A percentile compares a stretch with the other conserved stretches of the same genome.
These are phyloP conservation scores for Silene vulgaris DNA, from an alignment of 179 eudicot genomes.

Conservation along the genomic window DNA sequence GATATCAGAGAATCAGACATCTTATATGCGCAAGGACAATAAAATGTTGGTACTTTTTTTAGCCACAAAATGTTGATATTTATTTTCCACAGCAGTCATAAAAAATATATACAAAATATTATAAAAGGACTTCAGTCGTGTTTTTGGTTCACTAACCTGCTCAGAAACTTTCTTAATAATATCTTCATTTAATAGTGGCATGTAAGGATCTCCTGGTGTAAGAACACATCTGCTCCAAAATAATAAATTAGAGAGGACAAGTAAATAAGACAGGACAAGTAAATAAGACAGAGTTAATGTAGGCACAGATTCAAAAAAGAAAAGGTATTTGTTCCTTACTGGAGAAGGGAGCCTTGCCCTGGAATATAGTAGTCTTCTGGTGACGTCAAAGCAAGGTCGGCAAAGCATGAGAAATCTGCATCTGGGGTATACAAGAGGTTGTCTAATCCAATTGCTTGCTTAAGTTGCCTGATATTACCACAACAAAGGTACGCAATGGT, in stretches of 20 bases:
- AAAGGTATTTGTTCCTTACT: constrained; percentile 41
- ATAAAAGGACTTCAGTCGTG: background rate
- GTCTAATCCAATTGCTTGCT: constrained; percentile 42
- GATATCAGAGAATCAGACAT: background rate
- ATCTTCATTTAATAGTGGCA: constrained; percentile 81
- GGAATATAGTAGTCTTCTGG: constrained; percentile 80
- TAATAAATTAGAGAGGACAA: constrained; percentile 13
- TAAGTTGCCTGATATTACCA: constrained; percentile 51
- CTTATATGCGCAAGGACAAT: background rate
- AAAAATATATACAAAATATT: background rate
- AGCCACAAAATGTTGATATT: background rate
- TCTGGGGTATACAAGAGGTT: constrained; percentile 90
- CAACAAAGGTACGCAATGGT: background rate
- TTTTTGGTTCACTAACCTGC: constrained; percentile 48
- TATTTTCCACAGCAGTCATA: constrained; percentile 10
- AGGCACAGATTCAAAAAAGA: background rate
- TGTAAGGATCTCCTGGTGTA: constrained; percentile 97
- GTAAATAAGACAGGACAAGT: background rate
- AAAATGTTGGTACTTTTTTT: background rate
- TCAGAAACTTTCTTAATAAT: constrained; percentile 68
- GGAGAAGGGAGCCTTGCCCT: constrained; percentile 90
- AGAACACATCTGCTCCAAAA: constrained; percentile 73
- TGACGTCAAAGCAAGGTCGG: constrained; percentile 84
- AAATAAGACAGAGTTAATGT: background rate
- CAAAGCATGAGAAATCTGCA: constrained; percentile 95